These are phyloP conservation scores for Coniella vitis DNA, from an alignment of 2,329 filamentous ascomycete genomes.

Conservation along the genomic window DNA sequence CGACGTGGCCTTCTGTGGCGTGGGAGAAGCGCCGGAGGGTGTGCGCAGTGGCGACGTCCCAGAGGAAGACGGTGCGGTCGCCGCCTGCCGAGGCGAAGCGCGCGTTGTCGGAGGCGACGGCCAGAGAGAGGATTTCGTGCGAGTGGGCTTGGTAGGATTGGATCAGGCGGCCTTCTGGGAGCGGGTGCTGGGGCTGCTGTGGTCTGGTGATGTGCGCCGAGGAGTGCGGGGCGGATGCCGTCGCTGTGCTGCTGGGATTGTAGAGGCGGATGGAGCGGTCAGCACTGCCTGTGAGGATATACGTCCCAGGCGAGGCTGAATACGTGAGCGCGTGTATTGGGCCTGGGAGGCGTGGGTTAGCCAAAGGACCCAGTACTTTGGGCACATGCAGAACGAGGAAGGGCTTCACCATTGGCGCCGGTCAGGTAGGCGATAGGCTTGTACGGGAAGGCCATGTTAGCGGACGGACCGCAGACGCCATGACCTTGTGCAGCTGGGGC, in stretches of 20 bases:
- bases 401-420: constrained; percentile 54
- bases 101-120: constrained; percentile 69
- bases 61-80: constrained; percentile 85
- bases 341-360: constrained; percentile 38
- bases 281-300: constrained; percentile 77
- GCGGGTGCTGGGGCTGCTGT: constrained; percentile 23
- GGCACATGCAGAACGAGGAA: too few relatives aligned
- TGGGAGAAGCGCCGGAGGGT: constrained; percentile 69
- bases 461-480: background rate
- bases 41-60: constrained; percentile 80
- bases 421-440: constrained; percentile 48
- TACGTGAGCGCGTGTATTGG: constrained; percentile 68
- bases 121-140: constrained; percentile 81
- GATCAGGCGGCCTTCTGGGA: constrained; percentile 57
- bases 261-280: constrained; percentile 83
- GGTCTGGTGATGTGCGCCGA: constrained; percentile 28
- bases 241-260: constrained; percentile 53
- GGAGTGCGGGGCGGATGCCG: constrained; percentile 26
- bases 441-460: constrained; percentile 38
- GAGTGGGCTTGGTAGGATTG: constrained; percentile 87
- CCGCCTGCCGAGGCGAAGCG: constrained; percentile 83
- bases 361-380: too few relatives aligned
- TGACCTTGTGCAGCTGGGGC: background rate
- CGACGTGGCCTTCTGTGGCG: constrained; percentile 52
- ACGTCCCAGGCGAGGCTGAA: constrained; percentile 65